phyloP scores from a whole-genome alignment of 768 basidiomycete genomes.

The Lactarius sanguifluus region DNA sequence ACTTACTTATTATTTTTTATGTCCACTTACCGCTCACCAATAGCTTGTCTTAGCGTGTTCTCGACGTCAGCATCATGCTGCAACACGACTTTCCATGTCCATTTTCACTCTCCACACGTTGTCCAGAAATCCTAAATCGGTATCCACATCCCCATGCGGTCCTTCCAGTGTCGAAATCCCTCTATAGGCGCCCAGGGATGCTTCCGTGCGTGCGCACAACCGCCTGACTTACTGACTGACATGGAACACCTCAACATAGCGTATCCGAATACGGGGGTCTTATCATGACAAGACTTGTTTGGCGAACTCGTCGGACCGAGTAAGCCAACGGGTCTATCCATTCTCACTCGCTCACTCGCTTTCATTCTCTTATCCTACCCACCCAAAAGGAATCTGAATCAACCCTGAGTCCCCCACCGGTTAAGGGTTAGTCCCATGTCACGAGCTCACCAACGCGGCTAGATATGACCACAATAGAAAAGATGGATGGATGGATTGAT shows the following conservation, averaged over 20 bases:
- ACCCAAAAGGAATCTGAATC: not conserved
- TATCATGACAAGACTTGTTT: conserved; percentile 12
- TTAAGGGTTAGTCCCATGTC: conserved; percentile 27
- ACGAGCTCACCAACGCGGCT: conserved; percentile 24
- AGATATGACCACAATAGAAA: conserved; percentile 25
- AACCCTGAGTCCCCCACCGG: conserved; percentile 6
- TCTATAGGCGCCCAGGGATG: conserved; percentile 9
- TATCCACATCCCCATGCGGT: conserved; percentile 2
- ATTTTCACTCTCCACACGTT: conserved; percentile 1
- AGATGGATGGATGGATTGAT: conserved; percentile 1
- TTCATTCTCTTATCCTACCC: not conserved
- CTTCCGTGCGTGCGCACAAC: conserved; percentile 26
- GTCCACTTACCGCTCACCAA: not conserved
- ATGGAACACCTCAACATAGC: conserved; percentile 14
- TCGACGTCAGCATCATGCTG: conserved; percentile 24
- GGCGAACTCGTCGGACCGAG: conserved; percentile 24
- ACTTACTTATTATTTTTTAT: not conserved
- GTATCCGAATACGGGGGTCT: not conserved
- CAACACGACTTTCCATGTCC: conserved; percentile 5
- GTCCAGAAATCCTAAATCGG: not conserved
- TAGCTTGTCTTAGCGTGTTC: conserved; percentile 10
- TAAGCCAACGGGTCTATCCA: conserved; percentile 6
- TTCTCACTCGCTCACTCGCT: not conserved
- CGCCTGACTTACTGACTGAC: conserved; percentile 19
- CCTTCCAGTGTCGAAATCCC: conserved; percentile 3